Evolutionary conservation across 2,329 filamentous ascomycete species (phyloP).

Genomic region (Zymoseptoria crescenta): DNA sequence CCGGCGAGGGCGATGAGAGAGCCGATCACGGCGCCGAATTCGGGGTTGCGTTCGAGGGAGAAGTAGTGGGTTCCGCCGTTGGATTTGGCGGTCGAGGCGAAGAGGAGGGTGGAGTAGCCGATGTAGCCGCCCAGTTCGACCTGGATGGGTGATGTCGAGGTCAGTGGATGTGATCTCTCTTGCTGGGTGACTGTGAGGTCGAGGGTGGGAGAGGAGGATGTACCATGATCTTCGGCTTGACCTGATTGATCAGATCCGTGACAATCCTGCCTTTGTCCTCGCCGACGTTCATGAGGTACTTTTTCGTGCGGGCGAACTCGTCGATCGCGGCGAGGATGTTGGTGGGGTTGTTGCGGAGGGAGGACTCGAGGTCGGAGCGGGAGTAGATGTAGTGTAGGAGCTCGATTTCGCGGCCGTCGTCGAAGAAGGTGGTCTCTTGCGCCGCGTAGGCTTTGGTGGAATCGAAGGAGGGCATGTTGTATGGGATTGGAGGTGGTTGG

Average conservation of each 20-base stretch:
- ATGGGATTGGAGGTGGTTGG: neutral
- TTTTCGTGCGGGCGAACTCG: conserved; percentile 56
- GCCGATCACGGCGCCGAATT: conserved; percentile 63
- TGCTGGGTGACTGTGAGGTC: neutral
- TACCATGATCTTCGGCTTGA: conserved; percentile 60
- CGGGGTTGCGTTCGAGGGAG: conserved; percentile 65
- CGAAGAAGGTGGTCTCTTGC: conserved; percentile 43
- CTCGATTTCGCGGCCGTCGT: conserved; percentile 68
- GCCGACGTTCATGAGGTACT: conserved; percentile 75
- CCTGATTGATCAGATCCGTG: conserved; percentile 56
- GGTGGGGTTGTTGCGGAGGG: conserved; percentile 56
- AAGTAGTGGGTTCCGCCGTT: conserved; percentile 60
- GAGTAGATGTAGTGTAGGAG: conserved; percentile 62
- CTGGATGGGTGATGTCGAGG: conserved; percentile 18
- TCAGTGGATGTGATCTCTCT: neutral
- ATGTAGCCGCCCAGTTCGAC: conserved; percentile 75
- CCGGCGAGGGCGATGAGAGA: conserved; percentile 67
- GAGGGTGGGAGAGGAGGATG: neutral
- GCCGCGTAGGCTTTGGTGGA: conserved; percentile 41
- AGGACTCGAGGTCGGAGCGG: conserved; percentile 49
- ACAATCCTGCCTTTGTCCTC: conserved; percentile 66
- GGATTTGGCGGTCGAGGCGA: conserved; percentile 57
- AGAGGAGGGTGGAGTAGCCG: conserved; percentile 73
- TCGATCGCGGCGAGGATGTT: conserved; percentile 63
- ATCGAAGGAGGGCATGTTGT: conserved; percentile 28